A percentile compares a stretch with the other conserved stretches of the same genome.
phyloP scores from a whole-genome alignment of 192 early-diverging fungal genomes.

The Coemansia sp. region DNA sequence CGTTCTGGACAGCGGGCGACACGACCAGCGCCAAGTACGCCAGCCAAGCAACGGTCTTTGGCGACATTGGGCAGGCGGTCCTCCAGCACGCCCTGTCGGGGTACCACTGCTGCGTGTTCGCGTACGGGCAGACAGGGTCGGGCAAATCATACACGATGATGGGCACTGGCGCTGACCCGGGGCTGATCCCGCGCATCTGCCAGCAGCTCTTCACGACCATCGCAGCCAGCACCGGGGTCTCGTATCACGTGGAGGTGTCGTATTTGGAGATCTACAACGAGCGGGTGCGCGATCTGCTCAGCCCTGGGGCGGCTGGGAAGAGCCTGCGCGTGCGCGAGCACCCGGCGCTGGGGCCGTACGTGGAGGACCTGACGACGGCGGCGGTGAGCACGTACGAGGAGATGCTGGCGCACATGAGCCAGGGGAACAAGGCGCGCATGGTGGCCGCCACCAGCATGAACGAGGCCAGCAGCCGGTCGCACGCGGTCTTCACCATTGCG shows the following conservation, averaged over 20 bases:
- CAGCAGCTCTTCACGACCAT: slow-evolving; percentile 74
- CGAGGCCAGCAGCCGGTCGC: slow-evolving; percentile 83
- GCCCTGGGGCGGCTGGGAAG: slow-evolving; percentile 65
- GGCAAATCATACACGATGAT: slow-evolving; percentile 69
- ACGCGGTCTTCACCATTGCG: slow-evolving; percentile 78
- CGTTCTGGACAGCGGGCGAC: slow-evolving; percentile 80
- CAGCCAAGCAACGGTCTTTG: slow-evolving; percentile 72
- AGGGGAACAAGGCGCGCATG: slow-evolving; percentile 77
- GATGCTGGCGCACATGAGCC: slow-evolving; percentile 72
- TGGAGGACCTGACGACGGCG: slow-evolving; percentile 86
- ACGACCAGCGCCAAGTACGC: slow-evolving; percentile 62
- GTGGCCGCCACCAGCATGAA: slow-evolving; percentile 96
- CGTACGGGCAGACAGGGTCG: slow-evolving; percentile 64
- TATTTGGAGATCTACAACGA: slow-evolving; percentile 95
- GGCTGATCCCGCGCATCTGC: slow-evolving; percentile 87
- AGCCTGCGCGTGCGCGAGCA: slow-evolving; percentile 80
- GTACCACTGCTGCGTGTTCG: slow-evolving; percentile 93
- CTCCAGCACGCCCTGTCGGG: slow-evolving; percentile 85
- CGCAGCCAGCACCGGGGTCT: slow-evolving; percentile 16
- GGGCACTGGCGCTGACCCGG: slow-evolving; percentile 62
- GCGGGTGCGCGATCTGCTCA: slow-evolving; percentile 76
- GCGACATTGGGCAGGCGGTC: slow-evolving; percentile 71
- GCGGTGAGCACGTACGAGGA: slow-evolving; percentile 73
- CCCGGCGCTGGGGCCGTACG: slow-evolving; percentile 79
- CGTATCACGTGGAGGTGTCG: slow-evolving; percentile 73